phyloP scores from a whole-genome alignment of 176 grass and related monocot species.

The Cocos nucifera region DNA sequence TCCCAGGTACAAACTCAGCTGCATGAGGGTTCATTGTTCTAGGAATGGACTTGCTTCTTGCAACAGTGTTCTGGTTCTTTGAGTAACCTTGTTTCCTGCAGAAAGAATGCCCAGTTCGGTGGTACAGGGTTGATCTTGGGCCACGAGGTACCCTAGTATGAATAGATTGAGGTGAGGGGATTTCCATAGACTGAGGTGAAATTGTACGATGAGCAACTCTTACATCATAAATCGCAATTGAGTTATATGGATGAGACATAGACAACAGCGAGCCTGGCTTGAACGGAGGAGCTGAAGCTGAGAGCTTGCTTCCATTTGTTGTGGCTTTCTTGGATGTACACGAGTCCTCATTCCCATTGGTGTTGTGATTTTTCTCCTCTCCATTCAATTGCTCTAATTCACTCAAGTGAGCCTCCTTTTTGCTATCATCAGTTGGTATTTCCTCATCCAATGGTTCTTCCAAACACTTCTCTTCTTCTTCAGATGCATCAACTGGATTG shows the following conservation, averaged over 20 bases:
- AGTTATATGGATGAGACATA: conserved; percentile 58
- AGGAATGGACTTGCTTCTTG: conserved; percentile 20
- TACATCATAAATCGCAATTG: conserved; percentile 58
- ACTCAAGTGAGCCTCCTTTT: conserved; percentile 41
- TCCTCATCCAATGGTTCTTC: conserved; percentile 30
- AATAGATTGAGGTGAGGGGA: conserved; percentile 44
- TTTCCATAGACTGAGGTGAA: conserved; percentile 49
- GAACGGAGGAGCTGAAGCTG: conserved; percentile 94
- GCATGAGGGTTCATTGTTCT: conserved; percentile 93
- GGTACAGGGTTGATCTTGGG: conserved; percentile 69
- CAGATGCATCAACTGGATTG: conserved; percentile 21
- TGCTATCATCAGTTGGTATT: conserved; percentile 29
- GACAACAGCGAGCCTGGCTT: conserved; percentile 69
- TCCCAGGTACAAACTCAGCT: conserved; percentile 81
- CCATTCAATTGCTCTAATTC: conserved; percentile 17
- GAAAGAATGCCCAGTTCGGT: conserved; percentile 53
- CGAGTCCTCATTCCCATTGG: conserved; percentile 34
- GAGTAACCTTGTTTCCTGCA: conserved; percentile 66
- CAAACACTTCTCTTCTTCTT: conserved; percentile 45
- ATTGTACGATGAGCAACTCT: conserved; percentile 40
- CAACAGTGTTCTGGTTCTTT: conserved; percentile 48
- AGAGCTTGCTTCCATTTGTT: conserved; percentile 76
- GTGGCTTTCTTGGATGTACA: conserved; percentile 36
- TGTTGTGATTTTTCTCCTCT: conserved; percentile 36
- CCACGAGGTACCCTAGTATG: conserved; percentile 72